Evolutionary conservation across 2,329 filamentous ascomycete species (phyloP).

Genomic region (Neurospora sp.): DNA sequence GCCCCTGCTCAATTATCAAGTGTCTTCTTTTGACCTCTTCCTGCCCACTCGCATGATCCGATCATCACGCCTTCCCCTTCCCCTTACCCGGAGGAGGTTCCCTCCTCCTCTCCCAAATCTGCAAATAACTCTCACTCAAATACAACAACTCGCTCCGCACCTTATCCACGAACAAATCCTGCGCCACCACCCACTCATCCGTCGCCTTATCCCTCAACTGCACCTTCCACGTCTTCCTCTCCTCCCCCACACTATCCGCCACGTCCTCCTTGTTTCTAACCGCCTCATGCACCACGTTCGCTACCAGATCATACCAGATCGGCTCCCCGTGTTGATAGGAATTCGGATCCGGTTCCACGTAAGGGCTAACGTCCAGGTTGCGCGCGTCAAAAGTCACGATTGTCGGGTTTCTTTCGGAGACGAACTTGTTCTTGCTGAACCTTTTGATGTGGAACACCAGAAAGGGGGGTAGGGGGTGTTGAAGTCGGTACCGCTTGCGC

Average conservation of each 20-base stretch:
- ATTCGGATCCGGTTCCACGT: slow-evolving; percentile 74
- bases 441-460: slow-evolving; percentile 94
- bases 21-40: neutral
- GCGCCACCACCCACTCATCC: slow-evolving; percentile 84
- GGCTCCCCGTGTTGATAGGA: slow-evolving; percentile 59
- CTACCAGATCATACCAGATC: slow-evolving; percentile 89
- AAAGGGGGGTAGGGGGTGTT: slow-evolving; percentile 85
- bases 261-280: slow-evolving; percentile 72
- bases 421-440: slow-evolving; percentile 94
- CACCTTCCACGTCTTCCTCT: slow-evolving; percentile 84
- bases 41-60: neutral
- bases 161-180: slow-evolving; percentile 87
- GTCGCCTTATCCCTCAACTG: slow-evolving; percentile 74
- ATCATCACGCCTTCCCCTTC: slow-evolving; percentile 21
- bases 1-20: neutral
- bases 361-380: slow-evolving; percentile 75
- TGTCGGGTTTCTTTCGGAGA: slow-evolving; percentile 89
- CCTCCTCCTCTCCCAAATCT: slow-evolving; percentile 87
- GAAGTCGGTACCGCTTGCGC: slow-evolving; percentile 76
- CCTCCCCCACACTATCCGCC: slow-evolving; percentile 72
- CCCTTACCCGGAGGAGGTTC: slow-evolving; percentile 27
- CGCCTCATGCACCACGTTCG: slow-evolving; percentile 85
- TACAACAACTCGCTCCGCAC: slow-evolving; percentile 84
- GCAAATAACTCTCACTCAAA: slow-evolving; percentile 86
- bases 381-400: slow-evolving; percentile 92